Base-by-base conservation (phyloP, 495 filamentous ascomycete genomes). In the Parathielavia hyrcaniae region DNA sequence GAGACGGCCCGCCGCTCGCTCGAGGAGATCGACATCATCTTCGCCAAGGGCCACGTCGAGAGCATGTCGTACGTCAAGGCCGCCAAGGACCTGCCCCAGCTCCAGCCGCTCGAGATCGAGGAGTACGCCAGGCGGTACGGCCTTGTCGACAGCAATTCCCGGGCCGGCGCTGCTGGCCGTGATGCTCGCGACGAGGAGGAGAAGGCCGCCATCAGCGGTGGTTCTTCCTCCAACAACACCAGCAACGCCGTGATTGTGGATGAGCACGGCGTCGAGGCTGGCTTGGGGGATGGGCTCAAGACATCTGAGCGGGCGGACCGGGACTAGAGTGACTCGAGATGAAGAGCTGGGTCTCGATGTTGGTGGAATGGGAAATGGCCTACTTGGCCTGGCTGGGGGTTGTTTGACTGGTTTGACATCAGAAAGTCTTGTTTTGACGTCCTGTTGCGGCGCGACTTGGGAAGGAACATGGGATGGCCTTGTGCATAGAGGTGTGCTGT, bases 21-120 rank as follows among this genome's bases (percentile, higher is more conserved):
- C 19, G 88, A 91, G 64, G 87, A 90, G 65, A 89, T 90, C 54
- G 89, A 91, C 67, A 76, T 90, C 53, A 86, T 88, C 69, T 89
- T 90, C 58, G 69, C 86, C 62, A 91, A 92, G 77, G 88, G 87
- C 4, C 82, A 82, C 63, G 69, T 73, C 26, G 89, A 92, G 71
- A 84, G 87, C 4, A 90, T 88, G 7, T 82, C 79, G 50, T 90
- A 90, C 56, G 86, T 95, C 40, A 74, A 71, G 55, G 89, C 87
- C 0, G 77, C 85, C 14, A 71, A 83, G 59, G 82, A 91, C 51
- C 72, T 95, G 57, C 88, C 88, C 5, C 76, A 81, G 47, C 75
- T 92, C 20, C 71, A 75, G 17, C 79, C 82, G 3, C 75, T 80
- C 26, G 82, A 88, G 66, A 75, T 89, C 23, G 85, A 89, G 69